Evolutionary conservation across 257 asterid genomes (phyloP).

Genomic region (Leonotis leonurus): DNA sequence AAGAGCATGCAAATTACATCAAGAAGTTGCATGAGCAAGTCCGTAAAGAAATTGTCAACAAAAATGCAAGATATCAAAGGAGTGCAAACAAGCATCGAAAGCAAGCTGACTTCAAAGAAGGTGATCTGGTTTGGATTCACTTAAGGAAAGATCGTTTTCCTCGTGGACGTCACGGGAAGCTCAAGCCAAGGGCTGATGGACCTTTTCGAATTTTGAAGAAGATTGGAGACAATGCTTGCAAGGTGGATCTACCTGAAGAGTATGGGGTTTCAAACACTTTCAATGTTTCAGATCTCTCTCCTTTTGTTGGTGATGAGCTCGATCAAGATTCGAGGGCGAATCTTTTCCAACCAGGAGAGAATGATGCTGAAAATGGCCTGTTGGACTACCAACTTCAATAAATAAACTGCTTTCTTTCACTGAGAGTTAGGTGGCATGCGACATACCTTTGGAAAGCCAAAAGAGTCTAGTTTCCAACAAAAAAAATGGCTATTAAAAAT

Average conservation of each 20-base stretch:
- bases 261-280: background rate
- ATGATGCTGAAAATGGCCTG: background rate
- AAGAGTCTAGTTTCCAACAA: too few relatives aligned
- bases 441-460: too few relatives aligned
- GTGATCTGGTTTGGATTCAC: constrained; percentile 2
- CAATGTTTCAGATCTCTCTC: background rate
- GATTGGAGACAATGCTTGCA: background rate
- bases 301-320: background rate
- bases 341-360: background rate
- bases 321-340: background rate
- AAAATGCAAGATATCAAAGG: background rate
- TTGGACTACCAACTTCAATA: too few relatives aligned
- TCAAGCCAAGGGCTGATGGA: background rate
- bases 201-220: background rate
- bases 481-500: too few relatives aligned
- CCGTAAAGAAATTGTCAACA: background rate
- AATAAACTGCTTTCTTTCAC: too few relatives aligned
- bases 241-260: background rate
- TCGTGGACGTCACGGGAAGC: background rate
- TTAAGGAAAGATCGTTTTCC: background rate
- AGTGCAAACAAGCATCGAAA: background rate
- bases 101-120: background rate
- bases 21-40: background rate
- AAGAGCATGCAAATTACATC: background rate
- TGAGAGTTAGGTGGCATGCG: too few relatives aligned